Evolutionary conservation across 2,329 filamentous ascomycete genomes (phyloP), one percentile per base, ranked within the genome.

Genomic region (Aspergillus awamori): DNA sequence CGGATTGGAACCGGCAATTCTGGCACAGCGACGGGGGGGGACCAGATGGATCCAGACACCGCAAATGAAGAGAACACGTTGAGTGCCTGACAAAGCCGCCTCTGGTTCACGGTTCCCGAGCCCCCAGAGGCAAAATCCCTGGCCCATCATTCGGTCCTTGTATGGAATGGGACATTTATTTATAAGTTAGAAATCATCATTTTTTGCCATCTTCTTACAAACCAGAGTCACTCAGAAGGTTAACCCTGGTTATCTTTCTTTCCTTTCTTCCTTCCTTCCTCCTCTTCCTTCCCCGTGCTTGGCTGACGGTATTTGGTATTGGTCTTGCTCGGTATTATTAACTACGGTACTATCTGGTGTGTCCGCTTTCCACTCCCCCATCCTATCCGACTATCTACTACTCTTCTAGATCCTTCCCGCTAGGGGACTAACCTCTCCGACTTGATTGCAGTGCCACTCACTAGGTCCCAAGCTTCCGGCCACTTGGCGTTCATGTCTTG

Each of bases 401-500:
- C 53, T 63, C 59, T 66, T 70, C 66, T 63, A 67, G 65, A 65
- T 64, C 61, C 59, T 67, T 68, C 65, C 66, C 58, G 59, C 56
- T 36, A 53, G 53, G 45, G 36, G 53, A 55, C 56, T 53, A 53
- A 39, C 45, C 48, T 56, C 53, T 56, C 53, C 48, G 53, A 41
- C 61, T 55, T 36, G 54, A 53, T 58, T 52, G 30, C 49, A 24
- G 41, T 48, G 58, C 57, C 48, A 58, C 60, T 54, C 55, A 59
- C 43, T 63, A 60, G 53, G 52, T 57, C 39, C 58, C 30, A 57
- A 60, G 47, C 58, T 51, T 67, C 58, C 59, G 63, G 69, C 69
- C 69, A 70, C 69, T 66, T 70, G 67, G 69, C 67, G 58, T 69
- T 64, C 60, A 69, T 67, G 66, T 67, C 65, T 63, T 66, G 63